These are phyloP conservation scores for Aristolochia fimbriata DNA, from an alignment of 164 flowering plant species.

Conservation along the genomic window DNA sequence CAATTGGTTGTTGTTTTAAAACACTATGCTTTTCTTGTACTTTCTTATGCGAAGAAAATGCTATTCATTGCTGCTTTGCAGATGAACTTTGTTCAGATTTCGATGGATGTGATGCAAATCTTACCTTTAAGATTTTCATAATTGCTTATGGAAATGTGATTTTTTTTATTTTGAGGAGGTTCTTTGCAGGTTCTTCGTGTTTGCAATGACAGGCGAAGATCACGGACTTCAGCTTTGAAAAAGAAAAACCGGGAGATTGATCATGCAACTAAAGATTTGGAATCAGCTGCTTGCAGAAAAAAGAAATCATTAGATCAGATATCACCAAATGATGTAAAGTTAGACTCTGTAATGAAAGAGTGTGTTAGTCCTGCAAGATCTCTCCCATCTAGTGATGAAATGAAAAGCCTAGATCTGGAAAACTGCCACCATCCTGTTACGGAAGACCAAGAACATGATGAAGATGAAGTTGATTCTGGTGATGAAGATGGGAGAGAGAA, in stretches of 20 bases:
- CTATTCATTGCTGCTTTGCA: too few species aligned
- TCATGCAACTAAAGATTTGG: slow-evolving; percentile 9
- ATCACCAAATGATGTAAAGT: slow-evolving; percentile 21
- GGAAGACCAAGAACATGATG: slow-evolving; percentile 19
- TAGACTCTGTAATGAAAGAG: slow-evolving; percentile 12
- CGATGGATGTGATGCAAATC: too few species aligned
- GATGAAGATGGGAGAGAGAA: slow-evolving; percentile 26
- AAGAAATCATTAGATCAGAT: slow-evolving; percentile 22
- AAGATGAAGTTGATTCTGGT: slow-evolving; percentile 14
- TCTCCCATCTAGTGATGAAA: slow-evolving; percentile 8
- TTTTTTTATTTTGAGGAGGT: too few species aligned
- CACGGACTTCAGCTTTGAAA: slow-evolving; percentile 19
- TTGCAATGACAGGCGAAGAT: slow-evolving; percentile 44
- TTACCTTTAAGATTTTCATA: background rate
- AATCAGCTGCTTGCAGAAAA: slow-evolving; percentile 31
- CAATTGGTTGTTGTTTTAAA: too few species aligned
- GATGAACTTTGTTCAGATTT: too few species aligned
- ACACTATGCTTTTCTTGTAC: too few species aligned
- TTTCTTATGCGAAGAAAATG: too few species aligned
- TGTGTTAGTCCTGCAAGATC: slow-evolving; percentile 6
- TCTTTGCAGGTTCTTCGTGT: slow-evolving; percentile 72
- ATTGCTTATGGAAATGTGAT: background rate
- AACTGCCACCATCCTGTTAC: slow-evolving; percentile 1
- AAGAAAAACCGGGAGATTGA: slow-evolving; percentile 12
- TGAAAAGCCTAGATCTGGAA: slow-evolving; percentile 16